Conservation (phyloP, 495 filamentous ascomycete species). For the Chaetomium fimeti region DNA sequence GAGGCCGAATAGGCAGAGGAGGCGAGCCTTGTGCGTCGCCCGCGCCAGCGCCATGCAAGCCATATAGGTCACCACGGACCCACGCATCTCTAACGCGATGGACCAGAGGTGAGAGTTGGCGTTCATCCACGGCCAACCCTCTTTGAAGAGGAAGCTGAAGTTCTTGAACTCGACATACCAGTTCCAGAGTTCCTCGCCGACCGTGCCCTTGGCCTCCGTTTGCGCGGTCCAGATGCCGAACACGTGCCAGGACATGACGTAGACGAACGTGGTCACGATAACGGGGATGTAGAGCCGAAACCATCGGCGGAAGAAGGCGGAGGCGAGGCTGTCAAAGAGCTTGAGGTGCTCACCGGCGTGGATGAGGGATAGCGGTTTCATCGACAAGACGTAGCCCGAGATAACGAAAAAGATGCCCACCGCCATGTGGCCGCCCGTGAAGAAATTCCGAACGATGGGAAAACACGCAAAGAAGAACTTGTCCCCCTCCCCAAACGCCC, state of each 20-base stretch:
- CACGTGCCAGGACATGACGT: slow-evolving; percentile 50
- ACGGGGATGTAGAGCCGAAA: slow-evolving; percentile 39
- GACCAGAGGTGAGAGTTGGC: slow-evolving; percentile 47
- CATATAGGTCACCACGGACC: slow-evolving; percentile 48
- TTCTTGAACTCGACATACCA: slow-evolving; percentile 60
- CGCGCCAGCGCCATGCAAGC: slow-evolving; percentile 46
- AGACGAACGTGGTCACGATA: slow-evolving; percentile 49
- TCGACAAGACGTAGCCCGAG: slow-evolving; percentile 52
- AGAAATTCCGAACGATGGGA: slow-evolving; percentile 38
- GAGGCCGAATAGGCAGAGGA: slow-evolving; percentile 36
- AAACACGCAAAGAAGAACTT: slow-evolving; percentile 44
- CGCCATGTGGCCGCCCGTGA: slow-evolving; percentile 51
- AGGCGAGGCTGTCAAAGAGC: slow-evolving; percentile 35
- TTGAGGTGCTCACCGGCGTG: slow-evolving; percentile 36
- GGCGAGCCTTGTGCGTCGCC: slow-evolving; percentile 37
- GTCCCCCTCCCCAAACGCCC: slow-evolving; percentile 36
- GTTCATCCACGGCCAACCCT: slow-evolving; percentile 34
- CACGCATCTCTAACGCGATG: slow-evolving; percentile 45
- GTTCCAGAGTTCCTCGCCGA: slow-evolving; percentile 48
- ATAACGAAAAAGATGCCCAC: slow-evolving; percentile 54
- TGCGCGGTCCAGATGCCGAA: slow-evolving; percentile 45
- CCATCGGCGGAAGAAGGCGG: slow-evolving; percentile 39
- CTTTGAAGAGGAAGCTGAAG: slow-evolving; percentile 56
- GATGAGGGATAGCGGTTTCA: slow-evolving; percentile 50
- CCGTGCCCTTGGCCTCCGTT: slow-evolving; percentile 39